phyloP scores from a whole-genome alignment of 1,139 yeast genomes.

The Taphrina confusa region DNA sequence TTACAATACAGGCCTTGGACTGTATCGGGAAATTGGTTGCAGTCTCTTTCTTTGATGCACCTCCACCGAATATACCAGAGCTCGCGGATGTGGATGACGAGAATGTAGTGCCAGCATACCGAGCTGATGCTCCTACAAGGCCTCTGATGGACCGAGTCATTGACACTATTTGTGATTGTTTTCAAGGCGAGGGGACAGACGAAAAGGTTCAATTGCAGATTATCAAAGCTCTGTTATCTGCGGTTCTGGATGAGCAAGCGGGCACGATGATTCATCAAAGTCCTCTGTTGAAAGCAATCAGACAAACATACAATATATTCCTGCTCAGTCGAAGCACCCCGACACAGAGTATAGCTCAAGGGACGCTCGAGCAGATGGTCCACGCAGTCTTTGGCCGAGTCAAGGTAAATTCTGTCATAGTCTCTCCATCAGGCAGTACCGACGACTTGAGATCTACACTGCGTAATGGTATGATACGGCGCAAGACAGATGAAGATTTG shows the following conservation, averaged over 20 bases:
- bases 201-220: constrained; percentile 87
- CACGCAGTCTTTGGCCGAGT: constrained; percentile 74
- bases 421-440: not conserved
- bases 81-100: constrained; percentile 43
- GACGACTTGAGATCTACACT: constrained; percentile 1
- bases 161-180: constrained; percentile 79
- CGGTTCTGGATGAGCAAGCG: constrained; percentile 63
- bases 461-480: not conserved
- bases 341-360: constrained; percentile 94
- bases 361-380: constrained; percentile 87
- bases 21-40: constrained; percentile 67
- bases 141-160: constrained; percentile 80
- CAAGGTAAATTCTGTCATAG: not conserved
- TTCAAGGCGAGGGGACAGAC: constrained; percentile 90
- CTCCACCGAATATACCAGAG: constrained; percentile 48
- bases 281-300: constrained; percentile 79
- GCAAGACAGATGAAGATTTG: not conserved
- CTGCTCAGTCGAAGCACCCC: constrained; percentile 76
- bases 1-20: constrained; percentile 62
- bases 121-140: constrained; percentile 58
- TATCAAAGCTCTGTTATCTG: constrained; percentile 85
- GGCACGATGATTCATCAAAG: constrained; percentile 90
- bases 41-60: constrained; percentile 61
- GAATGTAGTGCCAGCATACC: constrained; percentile 45
- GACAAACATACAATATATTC: constrained; percentile 91